Evolutionary conservation across 345 rosid genomes (phyloP).

Genomic region (Pseudoturritis turrita): DNA sequence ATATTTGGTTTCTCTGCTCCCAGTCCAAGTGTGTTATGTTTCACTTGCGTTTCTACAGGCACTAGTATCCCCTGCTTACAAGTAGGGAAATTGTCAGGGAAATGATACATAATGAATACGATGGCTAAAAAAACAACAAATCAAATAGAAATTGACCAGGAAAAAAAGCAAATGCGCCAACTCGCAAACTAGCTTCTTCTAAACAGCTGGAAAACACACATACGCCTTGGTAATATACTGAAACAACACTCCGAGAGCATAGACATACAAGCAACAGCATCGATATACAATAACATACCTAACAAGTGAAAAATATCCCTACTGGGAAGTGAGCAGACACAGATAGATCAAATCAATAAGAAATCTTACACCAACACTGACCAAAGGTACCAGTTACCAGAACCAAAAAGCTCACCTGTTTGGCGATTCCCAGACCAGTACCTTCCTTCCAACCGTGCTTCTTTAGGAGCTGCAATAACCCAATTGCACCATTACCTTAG

Average conservation of each 20-base stretch:
- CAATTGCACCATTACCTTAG: neutral
- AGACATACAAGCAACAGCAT: neutral
- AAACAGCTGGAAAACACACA: neutral
- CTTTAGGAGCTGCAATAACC: constrained; percentile 52
- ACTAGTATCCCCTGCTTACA: constrained; percentile 60
- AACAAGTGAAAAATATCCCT: neutral
- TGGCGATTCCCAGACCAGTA: constrained; percentile 55
- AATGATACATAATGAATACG: neutral
- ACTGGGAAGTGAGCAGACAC: neutral
- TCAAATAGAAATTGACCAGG: neutral
- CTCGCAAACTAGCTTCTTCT: neutral
- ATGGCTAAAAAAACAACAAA: neutral
- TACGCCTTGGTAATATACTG: neutral
- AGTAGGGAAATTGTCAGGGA: neutral
- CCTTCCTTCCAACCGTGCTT: constrained; percentile 90
- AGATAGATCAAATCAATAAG: neutral
- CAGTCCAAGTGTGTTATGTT: constrained; percentile 55
- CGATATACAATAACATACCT: neutral
- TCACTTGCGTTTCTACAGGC: constrained; percentile 45
- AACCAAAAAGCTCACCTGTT: constrained; percentile 44
- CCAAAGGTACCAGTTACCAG: too few species aligned
- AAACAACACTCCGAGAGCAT: neutral
- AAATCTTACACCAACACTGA: neutral
- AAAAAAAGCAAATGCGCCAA: neutral
- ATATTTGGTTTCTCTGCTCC: constrained; percentile 54